Evolutionary conservation across 192 early-diverging fungal species (phyloP).

Genomic region (Coemansia sp.): DNA sequence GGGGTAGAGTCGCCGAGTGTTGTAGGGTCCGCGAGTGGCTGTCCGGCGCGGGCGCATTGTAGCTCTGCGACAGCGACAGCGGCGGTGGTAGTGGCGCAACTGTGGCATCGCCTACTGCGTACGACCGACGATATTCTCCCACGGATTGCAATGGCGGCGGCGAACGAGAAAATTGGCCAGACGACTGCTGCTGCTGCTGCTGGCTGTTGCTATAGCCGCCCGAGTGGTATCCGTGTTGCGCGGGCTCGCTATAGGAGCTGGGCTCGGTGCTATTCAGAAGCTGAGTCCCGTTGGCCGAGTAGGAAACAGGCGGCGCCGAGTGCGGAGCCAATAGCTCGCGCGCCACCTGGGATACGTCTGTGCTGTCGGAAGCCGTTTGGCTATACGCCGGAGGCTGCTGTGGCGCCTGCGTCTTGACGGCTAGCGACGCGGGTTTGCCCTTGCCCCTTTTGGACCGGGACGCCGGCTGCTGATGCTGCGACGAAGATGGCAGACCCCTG

Average conservation of each 20-base stretch:
- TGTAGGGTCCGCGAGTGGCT: conserved; percentile 25
- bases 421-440: conserved; percentile 5
- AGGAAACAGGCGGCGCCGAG: conserved; percentile 45
- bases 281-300: conserved; percentile 55
- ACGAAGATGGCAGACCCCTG: conserved; percentile 3
- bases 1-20: conserved; percentile 36
- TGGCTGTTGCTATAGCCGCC: conserved; percentile 6
- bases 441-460: conserved; percentile 11
- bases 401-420: neutral
- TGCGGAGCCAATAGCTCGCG: conserved; percentile 16
- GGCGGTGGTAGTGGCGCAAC: neutral
- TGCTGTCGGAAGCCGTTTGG: neutral
- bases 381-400: neutral
- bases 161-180: conserved; percentile 7
- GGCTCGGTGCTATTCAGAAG: conserved; percentile 43
- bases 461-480: neutral
- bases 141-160: neutral
- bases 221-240: neutral
- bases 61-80: conserved; percentile 12
- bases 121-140: conserved; percentile 12
- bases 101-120: neutral
- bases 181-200: neutral
- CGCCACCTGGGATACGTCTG: neutral
- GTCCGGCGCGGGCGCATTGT: conserved; percentile 1
- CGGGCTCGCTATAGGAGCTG: neutral